These are phyloP conservation scores for Hysterangium stoloniferum DNA, from an alignment of 768 basidiomycete species.

Conservation along the genomic window DNA sequence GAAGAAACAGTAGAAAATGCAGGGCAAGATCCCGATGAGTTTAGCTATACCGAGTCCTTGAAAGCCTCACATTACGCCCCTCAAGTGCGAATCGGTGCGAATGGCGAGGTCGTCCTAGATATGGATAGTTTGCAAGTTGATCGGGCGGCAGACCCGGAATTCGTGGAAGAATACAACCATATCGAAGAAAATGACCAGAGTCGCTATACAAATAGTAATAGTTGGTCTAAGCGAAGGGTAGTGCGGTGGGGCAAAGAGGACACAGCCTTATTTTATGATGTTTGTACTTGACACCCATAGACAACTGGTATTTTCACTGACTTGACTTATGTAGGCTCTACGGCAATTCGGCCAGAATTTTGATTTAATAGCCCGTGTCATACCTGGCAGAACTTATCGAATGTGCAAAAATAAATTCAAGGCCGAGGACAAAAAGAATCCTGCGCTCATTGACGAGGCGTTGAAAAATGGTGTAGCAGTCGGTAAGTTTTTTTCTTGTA, in stretches of 20 bases:
- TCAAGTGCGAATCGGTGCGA: slow-evolving; percentile 81
- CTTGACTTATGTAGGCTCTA: slow-evolving; percentile 49
- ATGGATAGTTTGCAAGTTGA: slow-evolving; percentile 80
- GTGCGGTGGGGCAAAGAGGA: slow-evolving; percentile 87
- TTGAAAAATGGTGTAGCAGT: slow-evolving; percentile 70
- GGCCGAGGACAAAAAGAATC: slow-evolving; percentile 76
- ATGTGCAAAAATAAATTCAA: slow-evolving; percentile 94
- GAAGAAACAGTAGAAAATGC: slow-evolving; percentile 29
- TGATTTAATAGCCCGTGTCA: slow-evolving; percentile 79
- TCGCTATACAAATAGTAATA: slow-evolving; percentile 83
- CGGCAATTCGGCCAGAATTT: slow-evolving; percentile 90
- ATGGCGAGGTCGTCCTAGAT: slow-evolving; percentile 81
- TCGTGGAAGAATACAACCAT: slow-evolving; percentile 56
- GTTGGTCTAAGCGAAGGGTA: slow-evolving; percentile 65
- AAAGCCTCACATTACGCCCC: slow-evolving; percentile 70
- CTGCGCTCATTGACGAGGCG: slow-evolving; percentile 45
- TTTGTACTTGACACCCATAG: slow-evolving; percentile 30
- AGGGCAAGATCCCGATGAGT: slow-evolving; percentile 42
- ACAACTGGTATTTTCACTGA: neutral
- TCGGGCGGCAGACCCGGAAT: slow-evolving; percentile 46
- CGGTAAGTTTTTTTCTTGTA: slow-evolving; percentile 39
- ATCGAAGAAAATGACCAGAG: slow-evolving; percentile 76
- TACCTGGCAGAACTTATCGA: slow-evolving; percentile 80
- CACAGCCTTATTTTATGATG: slow-evolving; percentile 82
- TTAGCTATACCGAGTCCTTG: slow-evolving; percentile 62